Base-by-base conservation (phyloP, 108 stramenopile genomes). In the Fistulifera solaris region DNA sequence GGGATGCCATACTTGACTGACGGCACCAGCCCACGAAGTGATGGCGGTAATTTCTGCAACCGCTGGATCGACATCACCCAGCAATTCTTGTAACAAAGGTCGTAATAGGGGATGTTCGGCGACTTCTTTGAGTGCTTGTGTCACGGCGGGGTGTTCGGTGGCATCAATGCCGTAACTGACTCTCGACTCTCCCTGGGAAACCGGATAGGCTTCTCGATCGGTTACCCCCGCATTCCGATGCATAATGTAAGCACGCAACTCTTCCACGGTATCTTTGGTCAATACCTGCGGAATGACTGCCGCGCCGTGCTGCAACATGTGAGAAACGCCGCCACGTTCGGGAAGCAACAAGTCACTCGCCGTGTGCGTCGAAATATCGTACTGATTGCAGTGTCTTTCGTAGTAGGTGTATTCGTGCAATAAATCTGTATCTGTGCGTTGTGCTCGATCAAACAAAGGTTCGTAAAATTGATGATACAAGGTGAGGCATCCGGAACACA, bases 41-140 rank as follows among this genome's bases (percentile, higher is more conserved):
- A 81, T 81, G 38, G 80, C 73, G 3, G 76, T 77, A 48, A 81
- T 68, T 61, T 77, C 76, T 1, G 76, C 58, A 48, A 73, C 45
- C 0, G 76, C 70, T 1, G 80, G 73, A 54, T 77, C 75, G 0
- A 25, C n/a, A 7, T 58, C 63, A 26, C 80, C 80, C 15, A 81
- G 27, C 26, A 81, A 41, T 39, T 47, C 52, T 47, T 58, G 47
- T 3, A 81, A 42, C 3, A 71, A 11, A 0, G 35, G 27, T 22
- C 56, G 48, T 14, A 81, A 54, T 1, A 55, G 17, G 7, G 15
- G 11, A 56, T 81, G 66, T 5, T 47, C 52, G 28, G 75, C 55
- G 17, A 81, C 56, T 53, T 74, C 59, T 42, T 62, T 48, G 7
- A 81, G 24, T 1, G 80, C 80, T 2, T 51, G 28, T 1, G 66